Evolutionary conservation across 2,329 filamentous ascomycete genomes (phyloP).

Genomic region (Neoascochyta sp.): DNA sequence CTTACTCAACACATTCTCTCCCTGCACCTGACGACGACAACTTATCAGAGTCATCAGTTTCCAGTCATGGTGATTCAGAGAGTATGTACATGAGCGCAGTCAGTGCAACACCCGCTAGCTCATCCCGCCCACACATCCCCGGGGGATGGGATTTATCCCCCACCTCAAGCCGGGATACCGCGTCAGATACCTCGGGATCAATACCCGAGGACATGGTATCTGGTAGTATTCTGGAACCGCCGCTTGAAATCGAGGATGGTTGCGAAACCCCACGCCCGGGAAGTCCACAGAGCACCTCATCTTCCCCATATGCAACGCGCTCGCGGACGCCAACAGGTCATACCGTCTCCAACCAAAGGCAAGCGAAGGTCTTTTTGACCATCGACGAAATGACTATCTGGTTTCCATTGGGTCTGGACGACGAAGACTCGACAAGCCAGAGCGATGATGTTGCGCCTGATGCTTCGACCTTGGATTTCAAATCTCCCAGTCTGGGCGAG

Average conservation of each 20-base stretch:
- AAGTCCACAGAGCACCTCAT: slow-evolving; percentile 26
- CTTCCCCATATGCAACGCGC: slow-evolving; percentile 9
- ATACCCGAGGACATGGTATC: slow-evolving; percentile 30
- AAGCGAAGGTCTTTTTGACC: slow-evolving; percentile 33
- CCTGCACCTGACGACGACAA: slow-evolving; percentile 12
- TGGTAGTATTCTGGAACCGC: slow-evolving; percentile 29
- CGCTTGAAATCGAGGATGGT: slow-evolving; percentile 33
- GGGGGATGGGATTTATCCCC: slow-evolving; percentile 44
- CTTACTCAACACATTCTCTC: slow-evolving; percentile 5
- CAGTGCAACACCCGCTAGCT: slow-evolving; percentile 39
- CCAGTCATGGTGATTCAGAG: slow-evolving; percentile 74
- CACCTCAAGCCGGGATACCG: slow-evolving; percentile 28
- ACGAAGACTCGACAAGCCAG: slow-evolving; percentile 2
- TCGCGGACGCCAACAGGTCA: slow-evolving; percentile 3
- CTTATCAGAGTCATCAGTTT: slow-evolving; percentile 58
- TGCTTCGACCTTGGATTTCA: slow-evolving; percentile 19
- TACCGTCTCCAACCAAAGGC: slow-evolving; percentile 6
- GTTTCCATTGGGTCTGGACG: slow-evolving; percentile 33
- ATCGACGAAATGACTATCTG: slow-evolving; percentile 39
- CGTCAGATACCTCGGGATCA: slow-evolving; percentile 23
- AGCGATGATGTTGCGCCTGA: slow-evolving; percentile 10
- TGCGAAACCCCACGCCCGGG: slow-evolving; percentile 40
- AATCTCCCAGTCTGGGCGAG: slow-evolving; percentile 28
- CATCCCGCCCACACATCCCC: slow-evolving; percentile 32
- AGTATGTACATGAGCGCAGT: slow-evolving; percentile 82